A percentile compares a stretch with the other conserved stretches of the same genome.
phyloP scores from a whole-genome alignment of 1,284 basidiomycete species.

The Mycena citricolor region DNA sequence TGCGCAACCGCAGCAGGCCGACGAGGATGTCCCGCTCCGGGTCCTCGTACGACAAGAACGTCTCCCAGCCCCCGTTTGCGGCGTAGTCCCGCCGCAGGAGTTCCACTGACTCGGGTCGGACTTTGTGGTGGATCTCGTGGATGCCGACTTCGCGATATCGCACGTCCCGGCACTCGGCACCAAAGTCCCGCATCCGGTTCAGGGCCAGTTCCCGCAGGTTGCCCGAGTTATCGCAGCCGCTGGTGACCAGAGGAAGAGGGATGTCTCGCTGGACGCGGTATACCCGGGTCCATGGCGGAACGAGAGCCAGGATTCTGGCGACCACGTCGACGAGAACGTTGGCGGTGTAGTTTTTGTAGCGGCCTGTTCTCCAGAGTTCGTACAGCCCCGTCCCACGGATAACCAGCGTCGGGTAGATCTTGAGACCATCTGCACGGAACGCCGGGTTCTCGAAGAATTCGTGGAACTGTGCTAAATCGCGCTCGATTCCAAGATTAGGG shows the following conservation, averaged over 20 bases:
- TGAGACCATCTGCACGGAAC: constrained; percentile 95
- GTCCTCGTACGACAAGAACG: constrained; percentile 98
- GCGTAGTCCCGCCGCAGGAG: constrained; percentile 96
- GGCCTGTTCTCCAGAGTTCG: constrained; percentile 94
- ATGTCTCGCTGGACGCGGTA: constrained; percentile 97
- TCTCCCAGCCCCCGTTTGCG: constrained; percentile 99
- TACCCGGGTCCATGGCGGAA: constrained; percentile 98
- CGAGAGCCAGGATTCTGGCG: constrained; percentile 92
- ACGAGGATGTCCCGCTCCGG: constrained; percentile 96
- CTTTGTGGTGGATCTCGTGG: constrained; percentile 98
- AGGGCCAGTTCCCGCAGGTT: constrained; percentile 96
- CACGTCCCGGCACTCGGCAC: constrained; percentile 96
- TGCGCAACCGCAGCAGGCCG: constrained; percentile 88
- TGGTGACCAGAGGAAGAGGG: constrained; percentile 91
- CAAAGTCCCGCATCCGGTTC: constrained; percentile 99
- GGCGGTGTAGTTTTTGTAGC: constrained; percentile 99
- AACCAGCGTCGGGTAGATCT: constrained; percentile 98
- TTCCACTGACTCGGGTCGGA: constrained; percentile 94
- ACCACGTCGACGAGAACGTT: constrained; percentile 98
- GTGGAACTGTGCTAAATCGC: constrained; percentile 98
- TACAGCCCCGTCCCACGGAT: constrained; percentile 98
- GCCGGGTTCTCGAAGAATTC: constrained; percentile 99
- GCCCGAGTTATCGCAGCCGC: constrained; percentile 96
- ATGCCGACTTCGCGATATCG: constrained; percentile 98
- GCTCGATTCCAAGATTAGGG: constrained; percentile 95